Evolutionary conservation across 306 rosid genomes (phyloP), one percentile per base, ranked within the genome.

Genomic region (Lablab purpureus): DNA sequence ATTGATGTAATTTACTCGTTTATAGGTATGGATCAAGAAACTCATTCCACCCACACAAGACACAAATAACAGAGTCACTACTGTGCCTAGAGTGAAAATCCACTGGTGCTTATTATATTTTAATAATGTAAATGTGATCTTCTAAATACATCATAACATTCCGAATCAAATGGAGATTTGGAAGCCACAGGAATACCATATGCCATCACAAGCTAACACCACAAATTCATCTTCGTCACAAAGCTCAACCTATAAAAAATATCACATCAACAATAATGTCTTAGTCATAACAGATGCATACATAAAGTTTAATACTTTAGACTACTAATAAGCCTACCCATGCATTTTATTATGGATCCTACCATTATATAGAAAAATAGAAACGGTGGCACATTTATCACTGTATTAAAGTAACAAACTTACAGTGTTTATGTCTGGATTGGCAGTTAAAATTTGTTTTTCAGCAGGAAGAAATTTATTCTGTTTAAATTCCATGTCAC

Each of bases 401-500:
- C 58, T 27, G 37, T 32, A 79, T 67, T 7, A 73, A 63, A 70
- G 52, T 49, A 73, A 81, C 65, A 78, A 72, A 81, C 98, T 74
- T 91, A 95, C 99, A 54, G 91, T 87, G 87, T 85, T 88, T 81
- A 95, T 90, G 81, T 95, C 99, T 11, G 99, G 99, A 83, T 85
- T 89, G 56, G 98, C 97, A 75, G 99, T 91, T 69, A 95, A 83
- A 74, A 90, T 87, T 88, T 93, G 99, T 81, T 87, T 90, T 65
- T 95, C 98, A 73, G 84, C 89, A 3, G 98, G 85, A 80, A 95
- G 90, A 88, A 76, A 90, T 55, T 89, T 95, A 72, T 93, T 95
- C 88, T 90, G 98, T 85, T 95, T 93, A 85, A 93, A 95, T 83
- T 95, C 99, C 92, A 84, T 91, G 90, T 95, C 99, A 80, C 99